These are phyloP conservation scores for Starmera dryadoides DNA, from an alignment of 805 yeast genomes.

Conservation along the genomic window DNA sequence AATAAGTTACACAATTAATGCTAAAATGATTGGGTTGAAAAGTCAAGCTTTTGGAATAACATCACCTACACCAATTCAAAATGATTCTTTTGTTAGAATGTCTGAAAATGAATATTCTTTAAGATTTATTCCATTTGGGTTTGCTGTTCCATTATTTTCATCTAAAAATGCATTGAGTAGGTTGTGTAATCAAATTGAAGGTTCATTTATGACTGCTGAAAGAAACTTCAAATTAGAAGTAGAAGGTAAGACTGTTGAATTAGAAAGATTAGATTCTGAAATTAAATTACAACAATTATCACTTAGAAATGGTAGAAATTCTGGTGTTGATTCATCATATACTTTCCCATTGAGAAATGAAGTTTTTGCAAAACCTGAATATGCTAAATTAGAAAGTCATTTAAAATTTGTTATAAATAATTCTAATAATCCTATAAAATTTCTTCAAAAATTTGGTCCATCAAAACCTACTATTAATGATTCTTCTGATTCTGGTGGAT, in stretches of 20 bases:
- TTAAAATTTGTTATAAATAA: constrained; percentile 3
- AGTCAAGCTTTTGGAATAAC: constrained; percentile 4
- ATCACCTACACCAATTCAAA: not conserved
- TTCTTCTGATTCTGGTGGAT: constrained; percentile 15
- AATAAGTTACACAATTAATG: constrained; percentile 47
- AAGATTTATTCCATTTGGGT: constrained; percentile 34
- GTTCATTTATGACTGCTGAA: constrained; percentile 12
- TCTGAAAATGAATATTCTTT: constrained; percentile 27
- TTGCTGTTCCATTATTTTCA: constrained; percentile 17
- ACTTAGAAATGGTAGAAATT: not conserved
- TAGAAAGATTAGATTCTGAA: constrained; percentile 8
- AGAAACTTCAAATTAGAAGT: constrained; percentile 9
- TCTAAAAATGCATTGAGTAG: constrained; percentile 5
- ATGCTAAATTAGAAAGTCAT: constrained; percentile 10
- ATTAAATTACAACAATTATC: constrained; percentile 12
- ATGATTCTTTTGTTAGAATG: constrained; percentile 23
- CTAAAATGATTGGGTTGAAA: constrained; percentile 40
- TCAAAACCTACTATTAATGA: not conserved
- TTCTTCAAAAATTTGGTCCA: too few species aligned
- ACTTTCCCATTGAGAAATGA: constrained; percentile 18
- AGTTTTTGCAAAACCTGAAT: constrained; percentile 9
- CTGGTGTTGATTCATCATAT: not conserved
- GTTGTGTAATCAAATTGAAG: constrained; percentile 8
- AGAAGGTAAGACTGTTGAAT: constrained; percentile 11
- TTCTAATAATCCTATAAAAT: not conserved